Evolutionary conservation across 78 protist genomes (phyloP).

Genomic region (Tieghemostelium lacteum): DNA sequence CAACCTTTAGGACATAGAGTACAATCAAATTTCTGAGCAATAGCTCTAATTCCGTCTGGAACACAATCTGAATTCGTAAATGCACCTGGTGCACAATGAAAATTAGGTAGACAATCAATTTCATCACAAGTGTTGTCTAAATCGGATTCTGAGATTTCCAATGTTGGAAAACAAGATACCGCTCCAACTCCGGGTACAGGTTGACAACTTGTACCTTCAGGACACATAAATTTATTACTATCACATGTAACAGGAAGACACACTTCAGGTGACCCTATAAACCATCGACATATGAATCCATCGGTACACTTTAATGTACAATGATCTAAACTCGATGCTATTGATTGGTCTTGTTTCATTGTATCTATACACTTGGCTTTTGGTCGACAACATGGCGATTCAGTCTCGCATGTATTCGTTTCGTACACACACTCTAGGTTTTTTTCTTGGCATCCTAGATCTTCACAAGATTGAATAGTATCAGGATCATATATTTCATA

Average conservation of each 20-base stretch:
- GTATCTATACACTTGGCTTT: constrained; percentile 11
- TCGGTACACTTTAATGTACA: no score
- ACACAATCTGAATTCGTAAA: constrained; percentile 52
- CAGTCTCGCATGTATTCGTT: background rate
- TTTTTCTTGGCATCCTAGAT: constrained; percentile 3
- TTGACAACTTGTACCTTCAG: no score
- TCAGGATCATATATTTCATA: background rate
- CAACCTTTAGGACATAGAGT: background rate
- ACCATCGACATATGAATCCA: no score
- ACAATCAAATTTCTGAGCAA: constrained; percentile 10
- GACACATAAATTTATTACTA: no score
- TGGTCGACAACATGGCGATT: constrained; percentile 26
- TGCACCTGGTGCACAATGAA: constrained; percentile 29
- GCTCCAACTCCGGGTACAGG: no score
- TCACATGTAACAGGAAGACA: no score
- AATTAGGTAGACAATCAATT: constrained; percentile 1
- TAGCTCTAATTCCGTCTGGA: background rate
- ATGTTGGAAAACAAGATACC: no score
- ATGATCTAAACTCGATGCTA: no score
- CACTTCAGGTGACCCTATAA: no score
- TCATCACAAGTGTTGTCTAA: background rate
- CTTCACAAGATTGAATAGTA: constrained; percentile 8
- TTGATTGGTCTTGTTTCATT: no score
- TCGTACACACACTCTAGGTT: constrained; percentile 1
- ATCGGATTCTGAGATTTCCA: background rate